A percentile compares a stretch with the other conserved stretches of the same genome.
These are phyloP conservation scores for Torrubiella hemipterigena DNA, from an alignment of 2,329 filamentous ascomycete genomes.

Conservation along the genomic window DNA sequence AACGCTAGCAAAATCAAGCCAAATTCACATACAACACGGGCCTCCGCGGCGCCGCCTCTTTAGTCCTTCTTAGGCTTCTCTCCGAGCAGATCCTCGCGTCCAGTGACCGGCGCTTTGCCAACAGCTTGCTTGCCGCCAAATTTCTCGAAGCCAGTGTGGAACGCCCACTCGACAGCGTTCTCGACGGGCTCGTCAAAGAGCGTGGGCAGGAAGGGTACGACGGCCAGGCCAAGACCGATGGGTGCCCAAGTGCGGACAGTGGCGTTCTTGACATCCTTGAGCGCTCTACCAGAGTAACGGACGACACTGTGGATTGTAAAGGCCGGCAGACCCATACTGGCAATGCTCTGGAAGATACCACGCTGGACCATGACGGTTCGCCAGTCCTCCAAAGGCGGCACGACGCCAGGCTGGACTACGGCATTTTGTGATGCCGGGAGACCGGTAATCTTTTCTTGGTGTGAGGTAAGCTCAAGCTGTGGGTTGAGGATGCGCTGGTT, in stretches of 20 bases:
- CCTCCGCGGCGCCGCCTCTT: conserved; percentile 6
- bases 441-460: conserved; percentile 36
- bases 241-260: conserved; percentile 74
- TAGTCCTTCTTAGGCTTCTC: conserved; percentile 33
- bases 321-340: conserved; percentile 87
- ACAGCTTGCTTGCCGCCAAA: conserved; percentile 53
- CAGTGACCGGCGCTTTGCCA: conserved; percentile 40
- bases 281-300: conserved; percentile 71
- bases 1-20: conserved; percentile 2
- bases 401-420: conserved; percentile 24
- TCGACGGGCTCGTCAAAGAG: conserved; percentile 91
- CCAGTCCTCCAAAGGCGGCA: conserved; percentile 76
- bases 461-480: conserved; percentile 40
- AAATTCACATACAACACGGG: not conserved
- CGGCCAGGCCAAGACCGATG: conserved; percentile 67
- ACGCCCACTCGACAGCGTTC: conserved; percentile 78
- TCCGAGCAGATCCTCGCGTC: conserved; percentile 28
- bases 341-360: conserved; percentile 79
- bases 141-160: conserved; percentile 68
- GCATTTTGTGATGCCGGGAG: conserved; percentile 21
- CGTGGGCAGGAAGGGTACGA: conserved; percentile 73
- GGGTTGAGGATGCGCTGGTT: conserved; percentile 71
- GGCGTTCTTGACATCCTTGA: conserved; percentile 72
- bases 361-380: conserved; percentile 83
- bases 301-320: conserved; percentile 93